Conservation (phyloP, 2,329 filamentous ascomycete species). For the Fusarium hostae region DNA sequence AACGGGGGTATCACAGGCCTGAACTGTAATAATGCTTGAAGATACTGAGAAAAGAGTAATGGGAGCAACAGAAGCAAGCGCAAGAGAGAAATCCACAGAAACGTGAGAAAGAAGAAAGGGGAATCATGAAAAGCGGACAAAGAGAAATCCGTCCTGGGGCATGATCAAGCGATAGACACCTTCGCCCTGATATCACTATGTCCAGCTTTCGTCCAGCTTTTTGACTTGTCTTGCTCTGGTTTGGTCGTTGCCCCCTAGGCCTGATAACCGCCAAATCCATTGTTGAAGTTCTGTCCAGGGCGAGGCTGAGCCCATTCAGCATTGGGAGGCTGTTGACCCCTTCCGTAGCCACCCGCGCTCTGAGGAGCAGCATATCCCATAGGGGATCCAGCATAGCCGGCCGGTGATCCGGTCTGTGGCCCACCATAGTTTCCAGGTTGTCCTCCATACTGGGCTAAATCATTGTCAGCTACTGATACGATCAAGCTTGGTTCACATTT, state of each 20-base stretch:
- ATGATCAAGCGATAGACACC: constrained; percentile 39
- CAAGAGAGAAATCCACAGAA: constrained; percentile 35
- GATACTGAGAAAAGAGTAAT: constrained; percentile 41
- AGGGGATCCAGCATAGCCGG: constrained; percentile 71
- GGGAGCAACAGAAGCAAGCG: constrained; percentile 40
- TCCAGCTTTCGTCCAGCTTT: constrained; percentile 38
- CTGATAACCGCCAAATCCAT: constrained; percentile 73
- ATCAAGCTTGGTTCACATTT: not conserved
- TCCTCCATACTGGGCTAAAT: constrained; percentile 65
- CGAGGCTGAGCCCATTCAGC: constrained; percentile 65
- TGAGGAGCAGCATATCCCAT: constrained; percentile 78
- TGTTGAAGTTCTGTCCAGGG: constrained; percentile 66
- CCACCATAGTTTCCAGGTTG: constrained; percentile 76
- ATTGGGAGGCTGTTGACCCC: constrained; percentile 72
- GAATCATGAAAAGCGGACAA: constrained; percentile 39
- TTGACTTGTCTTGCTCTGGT: constrained; percentile 37
- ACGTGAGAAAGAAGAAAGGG: constrained; percentile 41
- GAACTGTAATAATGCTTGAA: constrained; percentile 34
- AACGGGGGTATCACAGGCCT: constrained; percentile 35
- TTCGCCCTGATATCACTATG: constrained; percentile 32
- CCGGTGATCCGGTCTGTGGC: constrained; percentile 70
- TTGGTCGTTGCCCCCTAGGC: constrained; percentile 55
- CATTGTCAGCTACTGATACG: constrained; percentile 42
- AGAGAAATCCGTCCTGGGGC: constrained; percentile 25
- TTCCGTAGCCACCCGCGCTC: constrained; percentile 86